Percentiles rank a stretch among this genome's conserved stretches.
These are phyloP conservation scores for Scortechinia acanthostroma DNA, from an alignment of 2,329 filamentous ascomycete genomes.

Conservation along the genomic window DNA sequence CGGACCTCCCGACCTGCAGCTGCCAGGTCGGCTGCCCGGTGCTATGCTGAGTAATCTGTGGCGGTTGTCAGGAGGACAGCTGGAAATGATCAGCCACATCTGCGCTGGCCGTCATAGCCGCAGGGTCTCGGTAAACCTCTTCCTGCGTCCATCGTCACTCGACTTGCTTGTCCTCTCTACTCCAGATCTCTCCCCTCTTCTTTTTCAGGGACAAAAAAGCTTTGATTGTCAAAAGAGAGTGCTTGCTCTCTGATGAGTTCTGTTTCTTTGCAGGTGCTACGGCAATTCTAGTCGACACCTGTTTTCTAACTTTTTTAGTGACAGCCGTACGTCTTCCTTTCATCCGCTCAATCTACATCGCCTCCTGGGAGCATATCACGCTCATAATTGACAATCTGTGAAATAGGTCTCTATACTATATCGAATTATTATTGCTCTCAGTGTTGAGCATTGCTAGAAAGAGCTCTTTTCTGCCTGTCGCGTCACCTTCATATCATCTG, in stretches of 20 bases:
- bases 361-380: too few relatives aligned
- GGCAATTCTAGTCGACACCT: constrained; percentile 28
- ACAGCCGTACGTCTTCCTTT: constrained; percentile 3
- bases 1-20: too few relatives aligned
- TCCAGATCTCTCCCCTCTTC: constrained; percentile 5
- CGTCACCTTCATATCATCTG: constrained; percentile 2
- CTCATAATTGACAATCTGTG: too few relatives aligned
- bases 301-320: constrained; percentile 13
- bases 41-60: neutral
- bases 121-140: constrained; percentile 4
- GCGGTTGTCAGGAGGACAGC: too few relatives aligned
- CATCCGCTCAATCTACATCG: too few relatives aligned
- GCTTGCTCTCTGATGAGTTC: constrained; percentile 28
- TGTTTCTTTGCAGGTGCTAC: constrained; percentile 24
- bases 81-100: neutral
- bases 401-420: too few relatives aligned
- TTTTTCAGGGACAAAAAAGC: constrained; percentile 13
- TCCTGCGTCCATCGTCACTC: constrained; percentile 4
- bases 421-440: too few relatives aligned
- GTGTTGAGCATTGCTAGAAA: too few relatives aligned
- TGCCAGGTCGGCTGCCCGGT: too few relatives aligned
- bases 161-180: neutral
- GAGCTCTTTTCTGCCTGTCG: constrained; percentile 3
- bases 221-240: too few relatives aligned
- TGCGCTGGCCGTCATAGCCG: neutral